These are phyloP conservation scores for Cryptosporidium muris DNA, from an alignment of 169 alveolate species.

Conservation along the genomic window DNA sequence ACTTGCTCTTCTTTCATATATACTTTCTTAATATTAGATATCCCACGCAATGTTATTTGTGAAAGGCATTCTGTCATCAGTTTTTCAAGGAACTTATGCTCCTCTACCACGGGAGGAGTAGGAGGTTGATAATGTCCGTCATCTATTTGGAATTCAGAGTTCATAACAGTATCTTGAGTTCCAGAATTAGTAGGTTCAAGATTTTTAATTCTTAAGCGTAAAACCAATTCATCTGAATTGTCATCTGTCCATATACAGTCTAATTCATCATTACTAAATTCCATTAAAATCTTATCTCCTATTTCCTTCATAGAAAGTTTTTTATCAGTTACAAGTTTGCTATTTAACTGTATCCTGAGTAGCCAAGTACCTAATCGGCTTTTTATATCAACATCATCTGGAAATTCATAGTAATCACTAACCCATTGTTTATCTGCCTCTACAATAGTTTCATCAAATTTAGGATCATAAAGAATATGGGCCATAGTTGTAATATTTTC, in stretches of 20 bases:
- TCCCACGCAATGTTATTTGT: slow-evolving; percentile 84
- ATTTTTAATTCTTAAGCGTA: slow-evolving; percentile 91
- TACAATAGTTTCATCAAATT: slow-evolving; percentile 92
- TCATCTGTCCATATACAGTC: slow-evolving; percentile 96
- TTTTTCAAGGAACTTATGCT: slow-evolving; percentile 86
- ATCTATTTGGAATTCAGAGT: neutral
- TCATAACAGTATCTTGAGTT: neutral
- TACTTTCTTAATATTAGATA: slow-evolving; percentile 92
- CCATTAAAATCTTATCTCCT: slow-evolving; percentile 88
- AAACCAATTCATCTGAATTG: slow-evolving; percentile 93
- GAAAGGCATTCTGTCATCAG: slow-evolving; percentile 87
- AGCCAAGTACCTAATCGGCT: slow-evolving; percentile 90
- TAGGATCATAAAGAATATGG: slow-evolving; percentile 97
- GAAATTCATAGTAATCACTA: slow-evolving; percentile 93
- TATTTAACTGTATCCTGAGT: slow-evolving; percentile 93
- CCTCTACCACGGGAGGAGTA: slow-evolving; percentile 80
- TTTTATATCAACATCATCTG: slow-evolving; percentile 86
- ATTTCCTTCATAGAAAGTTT: slow-evolving; percentile 94
- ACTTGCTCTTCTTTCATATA: slow-evolving; percentile 95
- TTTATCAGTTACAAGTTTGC: slow-evolving; percentile 93
- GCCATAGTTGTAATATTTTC: slow-evolving; percentile 90
- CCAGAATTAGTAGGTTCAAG: slow-evolving; percentile 50
- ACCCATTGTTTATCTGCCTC: slow-evolving; percentile 93
- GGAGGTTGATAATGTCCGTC: slow-evolving; percentile 41
- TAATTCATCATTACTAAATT: slow-evolving; percentile 87